Evolutionary conservation across 495 filamentous ascomycete species (phyloP), one percentile per base, ranked within the genome.

Genomic region (Hypoxylon crocopeplum): DNA sequence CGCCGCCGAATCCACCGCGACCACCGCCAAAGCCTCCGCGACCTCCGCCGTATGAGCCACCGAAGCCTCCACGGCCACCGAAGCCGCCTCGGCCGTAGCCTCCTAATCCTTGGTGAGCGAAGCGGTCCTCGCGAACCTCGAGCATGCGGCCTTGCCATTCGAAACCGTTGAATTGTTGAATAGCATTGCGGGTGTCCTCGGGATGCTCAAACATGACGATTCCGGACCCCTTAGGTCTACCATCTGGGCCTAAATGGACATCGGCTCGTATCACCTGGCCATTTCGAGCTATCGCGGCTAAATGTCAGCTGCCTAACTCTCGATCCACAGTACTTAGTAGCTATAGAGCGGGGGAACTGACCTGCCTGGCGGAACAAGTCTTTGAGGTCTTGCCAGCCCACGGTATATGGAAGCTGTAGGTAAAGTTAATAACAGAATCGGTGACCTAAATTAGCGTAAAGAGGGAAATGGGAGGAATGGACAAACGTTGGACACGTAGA

Each of bases 301-400:
- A 17, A 27, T 36, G 42, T 64, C 11, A 64, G 49, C 21, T 27
- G 46, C 16, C 25, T 1, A 8, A 33, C 11, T 25, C 15, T 5
- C 16, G 1, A 36, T 20, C 0, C 13, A 17, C 30, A 5, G 10
- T 24, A 54, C 22, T 25, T 11, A 21, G 17, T 19, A 39, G 27
- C 20, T n/a, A 15, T 5, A n/a, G 5, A 39, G 12, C n/a, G 25
- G 7, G 13, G 6, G n/a, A 16, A 84, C 88, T 84, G 84, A 96
- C 94, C 90, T 79, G 94, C 91, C 83, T 97, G 92, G 68, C 94
- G 92, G 84, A 98, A 98, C 62, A 98, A 81, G 76, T 98, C 94
- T 81, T 98, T 98, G 71, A 98, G 77, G 75, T 98, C 94, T 81
- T 98, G 94, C 94, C 94, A 98, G 72, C 95, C 94, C 67, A 96